Percentiles rank a stretch among this genome's conserved stretches.
Evolutionary conservation across 2,329 filamentous ascomycete species (phyloP).

Genomic region (Aspergillus bombycis): DNA sequence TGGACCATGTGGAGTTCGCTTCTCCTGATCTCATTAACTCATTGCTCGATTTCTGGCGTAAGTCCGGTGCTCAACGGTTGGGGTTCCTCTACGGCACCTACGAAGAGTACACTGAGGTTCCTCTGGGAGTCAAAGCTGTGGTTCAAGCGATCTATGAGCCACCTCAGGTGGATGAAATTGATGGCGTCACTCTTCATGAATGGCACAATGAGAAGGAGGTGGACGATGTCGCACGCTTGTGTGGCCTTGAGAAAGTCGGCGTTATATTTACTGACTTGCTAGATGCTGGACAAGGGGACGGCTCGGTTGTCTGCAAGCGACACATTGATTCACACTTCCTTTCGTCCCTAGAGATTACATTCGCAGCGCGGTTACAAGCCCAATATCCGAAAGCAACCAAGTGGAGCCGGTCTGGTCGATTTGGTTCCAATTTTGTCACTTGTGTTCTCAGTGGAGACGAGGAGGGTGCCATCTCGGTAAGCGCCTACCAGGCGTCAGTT

Average conservation of each 20-base stretch:
- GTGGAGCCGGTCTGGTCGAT: constrained; percentile 93
- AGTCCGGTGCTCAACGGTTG: constrained; percentile 78
- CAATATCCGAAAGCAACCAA: constrained; percentile 88
- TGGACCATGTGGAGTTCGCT: constrained; percentile 97
- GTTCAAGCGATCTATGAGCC: constrained; percentile 98
- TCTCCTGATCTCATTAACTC: constrained; percentile 81
- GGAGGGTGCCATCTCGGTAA: constrained; percentile 82
- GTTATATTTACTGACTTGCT: constrained; percentile 94
- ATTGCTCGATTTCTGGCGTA: constrained; percentile 91
- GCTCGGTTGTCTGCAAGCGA: constrained; percentile 88
- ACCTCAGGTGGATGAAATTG: constrained; percentile 83
- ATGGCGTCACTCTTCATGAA: constrained; percentile 80
- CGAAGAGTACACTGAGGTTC: constrained; percentile 87
- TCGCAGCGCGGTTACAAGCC: constrained; percentile 84
- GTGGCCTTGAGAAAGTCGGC: constrained; percentile 84
- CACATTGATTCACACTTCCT: constrained; percentile 95
- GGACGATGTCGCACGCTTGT: constrained; percentile 77
- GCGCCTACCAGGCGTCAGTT: constrained; percentile 92
- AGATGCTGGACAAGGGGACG: constrained; percentile 78
- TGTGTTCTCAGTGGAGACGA: constrained; percentile 95
- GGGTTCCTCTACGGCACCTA: constrained; percentile 92
- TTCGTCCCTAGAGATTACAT: constrained; percentile 87
- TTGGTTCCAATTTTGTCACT: constrained; percentile 96
- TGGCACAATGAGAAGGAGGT: constrained; percentile 86
- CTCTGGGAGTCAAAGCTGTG: constrained; percentile 89